Evolutionary conservation across 2,329 filamentous ascomycete genomes (phyloP).

Genomic region (Alternaria hordeiaustralica): DNA sequence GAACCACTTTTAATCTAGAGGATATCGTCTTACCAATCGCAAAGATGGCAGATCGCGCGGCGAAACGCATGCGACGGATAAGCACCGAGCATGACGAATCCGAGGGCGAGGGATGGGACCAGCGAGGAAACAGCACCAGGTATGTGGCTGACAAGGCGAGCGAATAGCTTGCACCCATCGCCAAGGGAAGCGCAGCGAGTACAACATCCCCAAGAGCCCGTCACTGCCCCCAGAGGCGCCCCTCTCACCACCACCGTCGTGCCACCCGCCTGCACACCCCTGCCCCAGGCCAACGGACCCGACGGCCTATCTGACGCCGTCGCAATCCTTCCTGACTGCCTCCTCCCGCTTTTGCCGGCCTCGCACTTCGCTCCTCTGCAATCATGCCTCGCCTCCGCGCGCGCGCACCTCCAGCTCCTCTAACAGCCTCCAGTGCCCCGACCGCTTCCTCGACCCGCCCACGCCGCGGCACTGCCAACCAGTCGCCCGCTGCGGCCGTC

Average conservation of each 20-base stretch:
- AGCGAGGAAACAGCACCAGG: slow-evolving; percentile 37
- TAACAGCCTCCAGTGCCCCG: slow-evolving; percentile 44
- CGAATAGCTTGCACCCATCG: slow-evolving; percentile 24
- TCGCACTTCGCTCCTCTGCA: slow-evolving; percentile 16
- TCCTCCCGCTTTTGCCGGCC: slow-evolving; percentile 2
- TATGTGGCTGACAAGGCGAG: slow-evolving; percentile 40
- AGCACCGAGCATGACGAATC: slow-evolving; percentile 50
- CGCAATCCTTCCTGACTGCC: slow-evolving; percentile 12
- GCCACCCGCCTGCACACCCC: slow-evolving; percentile 28
- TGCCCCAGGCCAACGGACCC: slow-evolving; percentile 16
- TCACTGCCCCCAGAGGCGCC: slow-evolving; percentile 12
- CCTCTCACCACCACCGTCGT: slow-evolving; percentile 27
- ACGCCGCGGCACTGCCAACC: slow-evolving; percentile 45
- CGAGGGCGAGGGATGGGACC: slow-evolving; percentile 44
- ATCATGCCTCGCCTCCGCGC: slow-evolving; percentile 48
- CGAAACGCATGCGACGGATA: slow-evolving; percentile 50
- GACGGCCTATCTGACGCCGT: slow-evolving; percentile 23
- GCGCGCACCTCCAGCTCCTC: slow-evolving; percentile 40
- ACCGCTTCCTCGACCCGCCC: slow-evolving; percentile 47
- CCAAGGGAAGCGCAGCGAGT: slow-evolving; percentile 33
- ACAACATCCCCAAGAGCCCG: slow-evolving; percentile 22
- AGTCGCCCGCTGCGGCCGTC: slow-evolving; percentile 43
- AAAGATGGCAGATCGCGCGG: slow-evolving; percentile 40
- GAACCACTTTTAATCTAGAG: neutral
- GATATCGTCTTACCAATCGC: neutral